Conservation (phyloP, 2,329 filamentous ascomycete genomes). For the Colletotrichum kahawae region DNA sequence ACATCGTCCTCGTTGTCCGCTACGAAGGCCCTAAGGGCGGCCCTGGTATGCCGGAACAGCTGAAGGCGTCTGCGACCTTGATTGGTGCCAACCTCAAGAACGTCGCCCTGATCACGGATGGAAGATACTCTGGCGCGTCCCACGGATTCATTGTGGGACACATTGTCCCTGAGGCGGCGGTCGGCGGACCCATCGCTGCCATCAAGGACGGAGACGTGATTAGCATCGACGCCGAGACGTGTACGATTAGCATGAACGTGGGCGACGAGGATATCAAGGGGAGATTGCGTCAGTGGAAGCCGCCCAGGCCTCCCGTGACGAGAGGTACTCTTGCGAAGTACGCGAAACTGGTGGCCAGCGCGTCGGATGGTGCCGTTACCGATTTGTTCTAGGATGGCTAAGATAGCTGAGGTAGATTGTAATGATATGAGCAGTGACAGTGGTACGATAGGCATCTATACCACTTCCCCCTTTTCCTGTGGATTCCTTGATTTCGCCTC, state of each 20-base stretch:
- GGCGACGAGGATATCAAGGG: conserved; percentile 74
- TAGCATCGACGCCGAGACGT: conserved; percentile 83
- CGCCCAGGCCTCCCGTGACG: conserved; percentile 74
- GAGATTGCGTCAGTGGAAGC: conserved; percentile 70
- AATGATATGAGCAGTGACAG: neutral
- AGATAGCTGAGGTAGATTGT: neutral
- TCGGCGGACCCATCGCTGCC: conserved; percentile 86
- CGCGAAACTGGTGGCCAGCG: conserved; percentile 84
- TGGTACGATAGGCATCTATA: neutral
- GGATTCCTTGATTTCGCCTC: neutral
- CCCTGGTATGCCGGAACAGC: conserved; percentile 94
- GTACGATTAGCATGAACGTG: conserved; percentile 69
- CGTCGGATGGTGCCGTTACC: conserved; percentile 88
- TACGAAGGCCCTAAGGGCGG: conserved; percentile 95
- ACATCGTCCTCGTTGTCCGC: conserved; percentile 88
- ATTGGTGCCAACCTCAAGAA: conserved; percentile 91
- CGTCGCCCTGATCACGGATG: conserved; percentile 90
- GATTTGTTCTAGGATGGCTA: conserved; percentile 48
- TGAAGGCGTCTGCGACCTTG: conserved; percentile 85
- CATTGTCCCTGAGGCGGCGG: conserved; percentile 87
- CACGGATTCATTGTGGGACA: conserved; percentile 96
- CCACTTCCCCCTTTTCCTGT: neutral
- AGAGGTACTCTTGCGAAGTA: conserved; percentile 92
- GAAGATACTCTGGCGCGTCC: conserved; percentile 83
- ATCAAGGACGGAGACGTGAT: conserved; percentile 82